These are phyloP conservation scores for Fomitopsis schrenkii DNA, from an alignment of 1,284 basidiomycete species.

Conservation along the genomic window DNA sequence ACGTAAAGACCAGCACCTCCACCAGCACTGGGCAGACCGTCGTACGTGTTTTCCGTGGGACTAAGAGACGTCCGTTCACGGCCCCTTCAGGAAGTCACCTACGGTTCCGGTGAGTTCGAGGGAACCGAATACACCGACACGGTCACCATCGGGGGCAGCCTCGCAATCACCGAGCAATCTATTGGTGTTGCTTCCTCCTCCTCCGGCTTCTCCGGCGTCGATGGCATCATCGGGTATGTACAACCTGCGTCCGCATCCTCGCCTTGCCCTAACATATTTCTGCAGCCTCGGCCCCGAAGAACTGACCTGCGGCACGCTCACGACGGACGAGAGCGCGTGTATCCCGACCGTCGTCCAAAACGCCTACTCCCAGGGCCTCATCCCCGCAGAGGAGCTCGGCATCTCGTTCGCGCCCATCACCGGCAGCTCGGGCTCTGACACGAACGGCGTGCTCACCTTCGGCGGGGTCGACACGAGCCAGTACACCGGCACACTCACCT, in stretches of 20 bases:
- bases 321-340: slow-evolving; percentile 29
- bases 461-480: slow-evolving; percentile 46
- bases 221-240: slow-evolving; percentile 47
- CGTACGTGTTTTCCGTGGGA: slow-evolving; percentile 4
- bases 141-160: slow-evolving; percentile 16
- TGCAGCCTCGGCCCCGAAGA: slow-evolving; percentile 42
- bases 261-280: not conserved
- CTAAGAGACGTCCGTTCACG: not conserved
- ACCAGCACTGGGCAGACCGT: slow-evolving; percentile 18
- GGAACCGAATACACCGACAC: slow-evolving; percentile 19
- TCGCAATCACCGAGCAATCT: slow-evolving; percentile 33
- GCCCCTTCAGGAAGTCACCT: slow-evolving; percentile 13
- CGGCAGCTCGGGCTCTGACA: slow-evolving; percentile 12
- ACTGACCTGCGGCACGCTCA: slow-evolving; percentile 38
- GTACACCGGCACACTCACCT: slow-evolving; percentile 44
- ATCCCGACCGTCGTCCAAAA: slow-evolving; percentile 42
- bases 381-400: slow-evolving; percentile 32
- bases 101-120: slow-evolving; percentile 19
- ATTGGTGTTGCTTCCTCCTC: slow-evolving; percentile 47
- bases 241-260: not conserved
- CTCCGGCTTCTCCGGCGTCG: slow-evolving; percentile 34
- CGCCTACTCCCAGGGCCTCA: slow-evolving; percentile 32
- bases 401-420: slow-evolving; percentile 48
- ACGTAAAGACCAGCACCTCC: slow-evolving; percentile 44
- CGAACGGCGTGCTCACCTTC: slow-evolving; percentile 32